Percentiles rank a stretch among this genome's conserved stretches.
These are phyloP conservation scores for Aspergillus unguis DNA, from an alignment of 2,329 filamentous ascomycete genomes.

Conservation along the genomic window DNA sequence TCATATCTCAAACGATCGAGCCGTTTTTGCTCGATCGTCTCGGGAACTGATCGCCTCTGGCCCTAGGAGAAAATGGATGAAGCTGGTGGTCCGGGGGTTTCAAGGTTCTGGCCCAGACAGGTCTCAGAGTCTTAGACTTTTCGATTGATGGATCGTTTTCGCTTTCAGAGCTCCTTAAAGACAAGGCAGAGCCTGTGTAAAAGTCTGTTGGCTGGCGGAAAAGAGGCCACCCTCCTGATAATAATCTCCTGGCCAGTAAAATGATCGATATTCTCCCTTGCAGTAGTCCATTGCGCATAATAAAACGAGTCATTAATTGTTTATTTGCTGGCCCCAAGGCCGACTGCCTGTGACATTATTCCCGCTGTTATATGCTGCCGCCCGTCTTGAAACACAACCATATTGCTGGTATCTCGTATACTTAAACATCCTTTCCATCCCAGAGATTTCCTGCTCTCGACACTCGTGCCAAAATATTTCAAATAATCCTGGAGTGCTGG, in stretches of 20 bases:
- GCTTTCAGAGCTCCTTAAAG: background rate
- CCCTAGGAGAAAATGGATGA: background rate
- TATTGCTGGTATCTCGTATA: background rate
- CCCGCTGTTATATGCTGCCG: background rate
- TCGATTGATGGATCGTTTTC: conserved; percentile 2
- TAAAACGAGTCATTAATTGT: conserved; percentile 4
- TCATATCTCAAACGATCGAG: conserved; percentile 8
- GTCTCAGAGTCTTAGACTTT: conserved; percentile 2
- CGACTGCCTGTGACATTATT: conserved; percentile 6
- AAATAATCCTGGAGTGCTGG: background rate
- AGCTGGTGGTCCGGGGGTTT: conserved; percentile 4
- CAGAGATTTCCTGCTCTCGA: background rate
- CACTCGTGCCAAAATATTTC: no score
- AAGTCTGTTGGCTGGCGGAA: background rate
- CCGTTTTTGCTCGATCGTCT: background rate
- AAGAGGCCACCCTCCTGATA: background rate
- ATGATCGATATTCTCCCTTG: background rate
- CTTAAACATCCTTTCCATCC: background rate
- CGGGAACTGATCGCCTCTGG: conserved; percentile 8
- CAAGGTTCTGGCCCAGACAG: conserved; percentile 9
- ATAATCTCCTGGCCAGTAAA: background rate
- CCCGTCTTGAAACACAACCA: conserved; percentile 4
- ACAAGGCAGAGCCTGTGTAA: background rate
- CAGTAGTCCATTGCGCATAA: background rate
- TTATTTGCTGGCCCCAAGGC: background rate